Conservation (phyloP, 2,329 filamentous ascomycete genomes). For the Pseudocercospora fijiensis region DNA sequence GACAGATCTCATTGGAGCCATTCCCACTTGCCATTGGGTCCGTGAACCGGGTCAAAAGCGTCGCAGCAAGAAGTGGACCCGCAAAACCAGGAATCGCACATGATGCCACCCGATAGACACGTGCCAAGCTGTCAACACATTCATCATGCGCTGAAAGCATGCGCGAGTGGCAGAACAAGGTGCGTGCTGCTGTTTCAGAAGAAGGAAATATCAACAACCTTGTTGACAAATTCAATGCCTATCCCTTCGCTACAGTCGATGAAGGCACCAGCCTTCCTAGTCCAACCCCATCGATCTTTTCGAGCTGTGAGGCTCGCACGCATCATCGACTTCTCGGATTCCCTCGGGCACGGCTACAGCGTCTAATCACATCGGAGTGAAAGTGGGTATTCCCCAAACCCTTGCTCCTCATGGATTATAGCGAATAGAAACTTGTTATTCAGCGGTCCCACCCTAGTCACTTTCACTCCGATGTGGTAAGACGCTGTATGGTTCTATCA, state of each 20-base stretch:
- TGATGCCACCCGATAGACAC: background rate
- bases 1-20: background rate
- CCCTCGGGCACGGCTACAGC: background rate
- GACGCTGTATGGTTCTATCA: background rate
- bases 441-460: too few species aligned
- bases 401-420: too few species aligned
- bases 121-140: constrained; percentile 6
- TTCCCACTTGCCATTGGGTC: background rate
- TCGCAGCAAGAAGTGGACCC: background rate
- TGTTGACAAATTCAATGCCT: background rate
- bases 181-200: background rate
- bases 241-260: background rate
- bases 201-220: background rate
- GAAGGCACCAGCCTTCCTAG: background rate
- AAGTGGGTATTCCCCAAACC: too few species aligned
- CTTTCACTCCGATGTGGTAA: too few species aligned
- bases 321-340: constrained; percentile 1
- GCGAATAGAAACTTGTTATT: too few species aligned
- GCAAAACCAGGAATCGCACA: background rate
- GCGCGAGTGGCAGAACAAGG: background rate
- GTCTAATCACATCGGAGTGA: too few species aligned
- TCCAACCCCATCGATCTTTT: background rate
- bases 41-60: background rate
- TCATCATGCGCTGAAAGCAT: background rate
- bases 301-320: background rate